Base-by-base conservation (phyloP, 208 protist genomes). In the Phytomonas francai region DNA sequence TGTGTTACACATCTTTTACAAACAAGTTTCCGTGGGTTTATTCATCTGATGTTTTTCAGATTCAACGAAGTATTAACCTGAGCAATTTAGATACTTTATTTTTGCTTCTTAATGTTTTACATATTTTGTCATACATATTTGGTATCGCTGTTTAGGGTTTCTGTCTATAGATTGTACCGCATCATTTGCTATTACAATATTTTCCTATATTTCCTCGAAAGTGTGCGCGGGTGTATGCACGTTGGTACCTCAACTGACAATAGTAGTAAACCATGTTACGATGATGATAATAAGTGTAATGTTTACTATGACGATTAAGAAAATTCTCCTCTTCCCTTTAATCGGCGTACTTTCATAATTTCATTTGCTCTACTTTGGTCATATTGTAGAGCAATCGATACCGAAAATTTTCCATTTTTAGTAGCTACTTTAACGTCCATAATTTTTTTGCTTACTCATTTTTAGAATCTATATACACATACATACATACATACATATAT, bases 11-110 rank as follows among this genome's bases (percentile, higher is more conserved):
- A 25, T 25, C 25, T 54, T 54, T 25, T 25, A 54, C 25, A 54
- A 54, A 63, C 4, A 63, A 19, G 8, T 45, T n/a, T 34, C 54
- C 0, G 59, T 63, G 6, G 4, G 12, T 22, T 39, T 33, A 19
- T 62, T 62, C 16, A 58, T 63, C 36, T 63, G 19, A 22, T 56
- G 19, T 27, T 22, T 45, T 63, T 63, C 16, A 19, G 19, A 56
- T 45, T 63, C 25, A 22, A 57, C 54, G 0, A 36, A 63, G 34
- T 45, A 25, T 63, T 63, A 19, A 25, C 6, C 12, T 45, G 34
- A 3, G 19, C 54, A 63, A 25, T 25, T 54, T 54, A 19, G 45
- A 54, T 54, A 25, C 45, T 25, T 54, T 54, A 22, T 9, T 54
- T 5, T 54, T 25, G 19, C 45, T 25, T 54, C 1, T 54, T 25